Conservation (phyloP, 345 rosid species). For the Carallia pectinifolia region DNA sequence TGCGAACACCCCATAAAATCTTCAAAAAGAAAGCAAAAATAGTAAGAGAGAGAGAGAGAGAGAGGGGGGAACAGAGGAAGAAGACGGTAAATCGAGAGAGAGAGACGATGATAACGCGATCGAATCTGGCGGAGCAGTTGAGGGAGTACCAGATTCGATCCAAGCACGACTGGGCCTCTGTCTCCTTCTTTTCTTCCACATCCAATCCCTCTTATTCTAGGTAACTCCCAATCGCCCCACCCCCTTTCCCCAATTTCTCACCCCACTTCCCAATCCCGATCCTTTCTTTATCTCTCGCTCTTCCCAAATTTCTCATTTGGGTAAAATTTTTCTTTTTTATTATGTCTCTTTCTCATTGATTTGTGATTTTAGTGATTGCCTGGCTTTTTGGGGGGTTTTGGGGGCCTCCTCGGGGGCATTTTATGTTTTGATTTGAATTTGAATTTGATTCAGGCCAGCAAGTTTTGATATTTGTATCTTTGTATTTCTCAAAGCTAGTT, state of each 20-base stretch:
- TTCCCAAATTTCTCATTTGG: background rate
- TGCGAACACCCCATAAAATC: background rate
- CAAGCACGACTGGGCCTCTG: constrained; percentile 95
- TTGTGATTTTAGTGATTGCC: too few species aligned
- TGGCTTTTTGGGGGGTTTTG: too few species aligned
- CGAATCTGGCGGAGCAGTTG: constrained; percentile 88
- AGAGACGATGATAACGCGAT: constrained; percentile 83
- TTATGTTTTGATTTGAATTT: too few species aligned
- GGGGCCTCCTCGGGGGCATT: too few species aligned
- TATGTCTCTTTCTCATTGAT: too few species aligned
- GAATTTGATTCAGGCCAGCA: too few species aligned
- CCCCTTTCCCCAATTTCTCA: too few species aligned
- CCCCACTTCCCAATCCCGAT: background rate
- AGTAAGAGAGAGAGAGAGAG: background rate
- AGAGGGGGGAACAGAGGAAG: background rate
- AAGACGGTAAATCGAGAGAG: background rate
- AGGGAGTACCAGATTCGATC: constrained; percentile 96
- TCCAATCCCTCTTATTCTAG: constrained; percentile 74
- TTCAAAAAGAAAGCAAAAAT: background rate
- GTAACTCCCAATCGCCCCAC: constrained; percentile 23
- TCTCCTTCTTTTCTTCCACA: constrained; percentile 89
- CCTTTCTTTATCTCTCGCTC: too few species aligned
- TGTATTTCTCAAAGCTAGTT: background rate
- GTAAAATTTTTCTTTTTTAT: background rate
- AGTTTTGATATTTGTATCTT: too few species aligned